Conservation (phyloP, 1,284 basidiomycete genomes). For the Heterobasidion occidentale region DNA sequence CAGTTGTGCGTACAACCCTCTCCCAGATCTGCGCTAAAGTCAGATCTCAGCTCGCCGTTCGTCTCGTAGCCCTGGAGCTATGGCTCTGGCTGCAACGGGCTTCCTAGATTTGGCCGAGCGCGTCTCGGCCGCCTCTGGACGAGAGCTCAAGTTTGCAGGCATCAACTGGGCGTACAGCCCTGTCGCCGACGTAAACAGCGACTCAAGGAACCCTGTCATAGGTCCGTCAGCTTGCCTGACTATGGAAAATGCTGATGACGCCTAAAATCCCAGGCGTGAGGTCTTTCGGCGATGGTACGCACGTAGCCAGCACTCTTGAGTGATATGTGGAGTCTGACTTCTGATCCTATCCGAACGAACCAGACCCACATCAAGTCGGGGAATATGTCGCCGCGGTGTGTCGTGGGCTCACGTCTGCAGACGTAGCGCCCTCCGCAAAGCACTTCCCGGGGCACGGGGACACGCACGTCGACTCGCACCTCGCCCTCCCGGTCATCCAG, state of each 20-base stretch:
- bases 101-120: slow-evolving; percentile 36
- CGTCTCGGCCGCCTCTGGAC: slow-evolving; percentile 41
- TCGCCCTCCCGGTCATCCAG: slow-evolving; percentile 52
- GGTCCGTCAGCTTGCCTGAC: slow-evolving; percentile 26
- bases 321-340: not conserved
- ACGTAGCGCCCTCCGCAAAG: slow-evolving; percentile 53
- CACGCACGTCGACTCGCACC: slow-evolving; percentile 62
- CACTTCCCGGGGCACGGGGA: slow-evolving; percentile 73
- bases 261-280: slow-evolving; percentile 40
- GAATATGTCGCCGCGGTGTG: slow-evolving; percentile 39
- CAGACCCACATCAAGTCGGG: slow-evolving; percentile 49
- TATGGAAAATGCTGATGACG: slow-evolving; percentile 1
- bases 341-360: not conserved
- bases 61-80: slow-evolving; percentile 55
- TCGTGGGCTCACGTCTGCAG: slow-evolving; percentile 36
- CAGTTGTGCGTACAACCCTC: slow-evolving; percentile 45
- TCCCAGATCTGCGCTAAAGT: not conserved
- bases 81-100: slow-evolving; percentile 56
- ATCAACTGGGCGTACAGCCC: slow-evolving; percentile 65
- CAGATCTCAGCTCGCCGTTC: not conserved
- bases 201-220: slow-evolving; percentile 61
- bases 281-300: slow-evolving; percentile 57
- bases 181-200: slow-evolving; percentile 63
- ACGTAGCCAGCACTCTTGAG: not conserved
- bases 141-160: slow-evolving; percentile 50